phyloP scores from a whole-genome alignment of 2,329 filamentous ascomycete species.

The Fusarium torreyae region DNA sequence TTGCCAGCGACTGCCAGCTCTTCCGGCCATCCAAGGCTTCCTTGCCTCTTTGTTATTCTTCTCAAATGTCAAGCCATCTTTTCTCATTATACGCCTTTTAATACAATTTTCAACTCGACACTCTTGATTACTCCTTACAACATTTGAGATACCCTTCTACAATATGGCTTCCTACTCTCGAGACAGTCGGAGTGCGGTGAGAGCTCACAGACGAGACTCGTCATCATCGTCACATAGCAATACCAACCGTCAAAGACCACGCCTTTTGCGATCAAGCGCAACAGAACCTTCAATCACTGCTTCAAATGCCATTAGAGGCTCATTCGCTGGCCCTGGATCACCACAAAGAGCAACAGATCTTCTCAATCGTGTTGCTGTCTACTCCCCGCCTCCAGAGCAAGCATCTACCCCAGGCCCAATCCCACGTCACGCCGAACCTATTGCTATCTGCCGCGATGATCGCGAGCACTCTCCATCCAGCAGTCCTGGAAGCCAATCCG shows the following conservation, averaged over 20 bases:
- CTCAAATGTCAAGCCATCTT: slow-evolving; percentile 38
- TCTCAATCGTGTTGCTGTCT: slow-evolving; percentile 67
- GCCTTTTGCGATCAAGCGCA: slow-evolving; percentile 67
- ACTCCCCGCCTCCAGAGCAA: slow-evolving; percentile 54
- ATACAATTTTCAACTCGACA: slow-evolving; percentile 13
- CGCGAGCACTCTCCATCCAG: slow-evolving; percentile 41
- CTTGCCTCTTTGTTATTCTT: slow-evolving; percentile 27
- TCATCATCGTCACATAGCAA: slow-evolving; percentile 45
- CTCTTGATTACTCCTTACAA: slow-evolving; percentile 7
- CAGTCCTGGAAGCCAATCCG: slow-evolving; percentile 44
- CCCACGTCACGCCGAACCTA: slow-evolving; percentile 43
- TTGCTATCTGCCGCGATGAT: slow-evolving; percentile 44
- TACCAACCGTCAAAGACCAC: slow-evolving; percentile 62
- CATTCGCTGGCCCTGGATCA: slow-evolving; percentile 65
- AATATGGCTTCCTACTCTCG: slow-evolving; percentile 49
- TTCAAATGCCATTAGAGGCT: slow-evolving; percentile 67
- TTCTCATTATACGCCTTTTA: slow-evolving; percentile 22
- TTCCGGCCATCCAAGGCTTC: slow-evolving; percentile 22
- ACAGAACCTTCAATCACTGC: slow-evolving; percentile 72
- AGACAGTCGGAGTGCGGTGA: slow-evolving; percentile 47
- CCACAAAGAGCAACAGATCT: slow-evolving; percentile 68
- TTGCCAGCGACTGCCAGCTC: slow-evolving; percentile 40
- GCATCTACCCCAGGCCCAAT: slow-evolving; percentile 37
- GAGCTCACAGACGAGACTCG: slow-evolving; percentile 49
- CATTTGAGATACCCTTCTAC: slow-evolving; percentile 5